Evolutionary conservation across 2,329 filamentous ascomycete genomes (phyloP).

Genomic region (Ophiocordyceps unilateralis): DNA sequence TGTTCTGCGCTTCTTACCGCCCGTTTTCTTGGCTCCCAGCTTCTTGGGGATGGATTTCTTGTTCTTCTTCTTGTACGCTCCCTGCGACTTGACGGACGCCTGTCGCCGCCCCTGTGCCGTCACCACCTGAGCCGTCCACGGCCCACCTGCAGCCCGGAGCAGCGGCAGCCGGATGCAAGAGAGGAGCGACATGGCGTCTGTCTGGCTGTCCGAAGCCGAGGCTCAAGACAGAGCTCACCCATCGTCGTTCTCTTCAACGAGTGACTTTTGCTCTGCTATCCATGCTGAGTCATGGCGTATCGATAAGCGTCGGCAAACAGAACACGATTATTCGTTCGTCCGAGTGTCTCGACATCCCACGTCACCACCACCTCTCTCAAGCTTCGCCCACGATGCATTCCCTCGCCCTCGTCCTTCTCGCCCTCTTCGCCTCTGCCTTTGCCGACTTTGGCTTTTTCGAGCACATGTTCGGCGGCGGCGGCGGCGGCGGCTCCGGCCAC

Average conservation of each 20-base stretch:
- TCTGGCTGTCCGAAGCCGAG: not conserved
- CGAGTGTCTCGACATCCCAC: slow-evolving; percentile 2
- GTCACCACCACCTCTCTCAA: not conserved
- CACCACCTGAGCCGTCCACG: slow-evolving; percentile 27
- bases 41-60: slow-evolving; percentile 57
- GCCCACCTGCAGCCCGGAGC: slow-evolving; percentile 11
- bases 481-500: slow-evolving; percentile 8
- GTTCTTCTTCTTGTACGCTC: slow-evolving; percentile 47
- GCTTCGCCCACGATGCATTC: slow-evolving; percentile 12
- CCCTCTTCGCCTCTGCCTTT: slow-evolving; percentile 42
- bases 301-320: not conserved
- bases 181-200: not conserved
- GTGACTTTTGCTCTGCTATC: not conserved
- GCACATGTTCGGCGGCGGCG: slow-evolving; percentile 69
- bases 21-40: slow-evolving; percentile 82
- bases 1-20: slow-evolving; percentile 36
- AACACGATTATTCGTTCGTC: slow-evolving; percentile 7
- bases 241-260: no score
- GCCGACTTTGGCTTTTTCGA: slow-evolving; percentile 95
- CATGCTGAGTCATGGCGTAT: not conserved
- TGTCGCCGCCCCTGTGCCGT: slow-evolving; percentile 35
- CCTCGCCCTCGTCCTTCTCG: slow-evolving; percentile 26
- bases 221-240: no score
- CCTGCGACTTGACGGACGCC: slow-evolving; percentile 46
- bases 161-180: not conserved